Conservation (phyloP, 1,139 yeast species). For the Citeromyces hawaiiensis region DNA sequence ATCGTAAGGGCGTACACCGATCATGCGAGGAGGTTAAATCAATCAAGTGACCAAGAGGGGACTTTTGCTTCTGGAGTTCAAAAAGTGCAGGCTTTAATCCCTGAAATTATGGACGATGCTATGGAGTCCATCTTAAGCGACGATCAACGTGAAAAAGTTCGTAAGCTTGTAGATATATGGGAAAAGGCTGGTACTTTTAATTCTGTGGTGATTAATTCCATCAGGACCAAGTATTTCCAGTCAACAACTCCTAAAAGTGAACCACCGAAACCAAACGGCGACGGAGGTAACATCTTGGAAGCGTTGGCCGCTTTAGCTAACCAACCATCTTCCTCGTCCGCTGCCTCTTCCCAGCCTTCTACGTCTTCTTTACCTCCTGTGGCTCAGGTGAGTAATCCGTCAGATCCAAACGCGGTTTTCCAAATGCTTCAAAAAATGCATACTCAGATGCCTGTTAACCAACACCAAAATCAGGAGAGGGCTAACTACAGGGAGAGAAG, state of each 20-base stretch:
- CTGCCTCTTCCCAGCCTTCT: constrained; percentile 24
- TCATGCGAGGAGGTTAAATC: constrained; percentile 27
- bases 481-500: constrained; percentile 9
- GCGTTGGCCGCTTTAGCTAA: constrained; percentile 3
- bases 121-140: constrained; percentile 32
- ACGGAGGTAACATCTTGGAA: constrained; percentile 7
- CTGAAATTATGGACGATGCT: constrained; percentile 46
- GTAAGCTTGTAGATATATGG: constrained; percentile 88
- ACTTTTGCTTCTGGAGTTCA: constrained; percentile 64
- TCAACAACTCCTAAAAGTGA: constrained; percentile 42
- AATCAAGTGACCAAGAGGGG: constrained; percentile 43
- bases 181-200: constrained; percentile 72
- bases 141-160: constrained; percentile 54
- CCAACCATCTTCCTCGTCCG: constrained; percentile 5
- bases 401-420: constrained; percentile 27
- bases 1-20: constrained; percentile 79
- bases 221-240: constrained; percentile 48
- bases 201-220: constrained; percentile 34
- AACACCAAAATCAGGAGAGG: constrained; percentile 11
- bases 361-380: constrained; percentile 30
- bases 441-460: constrained; percentile 10
- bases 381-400: constrained; percentile 7
- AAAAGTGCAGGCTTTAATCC: constrained; percentile 44
- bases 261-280: constrained; percentile 23
- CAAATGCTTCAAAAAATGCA: constrained; percentile 26